A percentile compares a stretch with the other conserved stretches of the same genome.
Evolutionary conservation across 2,329 filamentous ascomycete genomes (phyloP).

Genomic region (Raffaelea deltoideospora): DNA sequence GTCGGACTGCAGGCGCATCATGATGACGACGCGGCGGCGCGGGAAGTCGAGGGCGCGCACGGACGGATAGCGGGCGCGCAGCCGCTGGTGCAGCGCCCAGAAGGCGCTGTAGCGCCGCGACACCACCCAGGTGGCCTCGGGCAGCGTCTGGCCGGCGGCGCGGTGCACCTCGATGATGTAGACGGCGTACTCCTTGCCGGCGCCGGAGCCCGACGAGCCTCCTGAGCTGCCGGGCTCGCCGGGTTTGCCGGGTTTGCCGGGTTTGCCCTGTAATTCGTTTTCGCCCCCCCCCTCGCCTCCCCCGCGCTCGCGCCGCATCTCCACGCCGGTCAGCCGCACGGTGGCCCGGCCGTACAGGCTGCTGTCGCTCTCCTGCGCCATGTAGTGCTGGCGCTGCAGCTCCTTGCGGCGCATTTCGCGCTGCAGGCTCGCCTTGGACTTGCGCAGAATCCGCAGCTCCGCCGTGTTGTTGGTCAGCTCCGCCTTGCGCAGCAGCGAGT

Average conservation of each 20-base stretch:
- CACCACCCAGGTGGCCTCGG: conserved; percentile 85
- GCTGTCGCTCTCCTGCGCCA: conserved; percentile 95
- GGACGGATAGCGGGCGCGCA: conserved; percentile 72
- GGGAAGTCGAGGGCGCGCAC: conserved; percentile 88
- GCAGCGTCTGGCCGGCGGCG: conserved; percentile 87
- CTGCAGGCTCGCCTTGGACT: conserved; percentile 86
- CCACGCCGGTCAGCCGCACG: conserved; percentile 80
- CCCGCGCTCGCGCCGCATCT: conserved; percentile 82
- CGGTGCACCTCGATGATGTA: conserved; percentile 88
- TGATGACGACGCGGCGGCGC: conserved; percentile 73
- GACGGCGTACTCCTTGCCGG: conserved; percentile 71
- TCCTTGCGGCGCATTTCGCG: conserved; percentile 89
- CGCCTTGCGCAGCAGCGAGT: conserved; percentile 83
- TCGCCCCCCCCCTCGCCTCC: neutral
- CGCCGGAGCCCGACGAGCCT: no score
- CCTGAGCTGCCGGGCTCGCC: neutral
- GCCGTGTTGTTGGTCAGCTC: conserved; percentile 95
- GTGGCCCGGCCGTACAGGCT: conserved; percentile 85
- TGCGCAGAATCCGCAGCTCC: conserved; percentile 78
- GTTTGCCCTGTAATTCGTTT: neutral
- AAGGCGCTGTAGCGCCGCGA: conserved; percentile 95
- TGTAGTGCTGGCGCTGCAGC: conserved; percentile 90
- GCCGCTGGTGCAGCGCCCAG: conserved; percentile 80
- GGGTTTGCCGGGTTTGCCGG: neutral
- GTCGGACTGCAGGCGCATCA: conserved; percentile 93